Percentiles rank a stretch among this genome's conserved stretches.
phyloP scores from a whole-genome alignment of 129 eudicot genomes.

The Ambrosia trifida region DNA sequence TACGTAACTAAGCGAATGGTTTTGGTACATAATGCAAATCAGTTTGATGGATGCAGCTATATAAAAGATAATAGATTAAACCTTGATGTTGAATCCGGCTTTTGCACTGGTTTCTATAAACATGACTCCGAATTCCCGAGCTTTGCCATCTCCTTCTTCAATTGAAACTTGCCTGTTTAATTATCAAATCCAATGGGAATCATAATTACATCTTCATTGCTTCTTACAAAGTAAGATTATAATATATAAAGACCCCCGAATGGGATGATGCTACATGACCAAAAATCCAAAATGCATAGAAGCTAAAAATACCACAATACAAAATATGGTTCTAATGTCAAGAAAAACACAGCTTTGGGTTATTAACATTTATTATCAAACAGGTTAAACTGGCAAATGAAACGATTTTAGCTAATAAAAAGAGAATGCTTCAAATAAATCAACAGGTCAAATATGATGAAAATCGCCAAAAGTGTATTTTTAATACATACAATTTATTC shows the following conservation, averaged over 20 bases:
- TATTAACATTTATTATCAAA: background rate
- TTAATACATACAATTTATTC: background rate
- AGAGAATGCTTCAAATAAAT: background rate
- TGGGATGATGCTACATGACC: too few species aligned
- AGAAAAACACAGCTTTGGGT: background rate
- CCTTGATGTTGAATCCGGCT: slow-evolving; percentile 91
- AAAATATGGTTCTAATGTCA: too few species aligned
- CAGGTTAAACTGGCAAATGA: background rate
- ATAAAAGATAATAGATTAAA: slow-evolving; percentile 19
- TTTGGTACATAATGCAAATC: background rate
- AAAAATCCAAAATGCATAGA: too few species aligned
- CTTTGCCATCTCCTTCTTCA: slow-evolving; percentile 71
- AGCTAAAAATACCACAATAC: too few species aligned
- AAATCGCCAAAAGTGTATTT: background rate
- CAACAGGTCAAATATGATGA: background rate
- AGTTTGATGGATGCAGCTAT: background rate
- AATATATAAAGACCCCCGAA: background rate
- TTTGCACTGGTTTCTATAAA: slow-evolving; percentile 93
- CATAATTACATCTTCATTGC: background rate
- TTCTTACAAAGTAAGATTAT: background rate
- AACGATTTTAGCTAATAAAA: background rate
- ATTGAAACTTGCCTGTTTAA: slow-evolving; percentile 75
- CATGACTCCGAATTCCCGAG: slow-evolving; percentile 70
- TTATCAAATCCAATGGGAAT: slow-evolving; percentile 16
- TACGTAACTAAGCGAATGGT: background rate